A percentile compares a stretch with the other conserved stretches of the same genome.
These are phyloP conservation scores for Pyricularia grisea DNA, from an alignment of 2,329 filamentous ascomycete genomes.

Conservation along the genomic window DNA sequence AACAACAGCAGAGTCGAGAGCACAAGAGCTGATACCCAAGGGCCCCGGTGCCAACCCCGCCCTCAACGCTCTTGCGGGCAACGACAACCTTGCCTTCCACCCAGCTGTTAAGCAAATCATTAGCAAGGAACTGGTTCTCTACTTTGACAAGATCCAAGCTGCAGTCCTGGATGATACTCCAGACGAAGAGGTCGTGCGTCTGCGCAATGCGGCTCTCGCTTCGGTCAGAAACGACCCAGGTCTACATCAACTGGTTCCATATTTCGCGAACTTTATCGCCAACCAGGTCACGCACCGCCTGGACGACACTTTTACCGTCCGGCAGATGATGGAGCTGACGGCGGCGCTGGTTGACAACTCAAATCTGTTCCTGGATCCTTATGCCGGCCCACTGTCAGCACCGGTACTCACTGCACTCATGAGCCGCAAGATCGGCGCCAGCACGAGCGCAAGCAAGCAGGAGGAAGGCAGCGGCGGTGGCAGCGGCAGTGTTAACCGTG, in stretches of 20 bases:
- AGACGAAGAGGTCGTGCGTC: conserved; percentile 61
- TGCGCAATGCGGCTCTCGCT: conserved; percentile 75
- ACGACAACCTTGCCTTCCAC: conserved; percentile 75
- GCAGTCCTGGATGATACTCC: conserved; percentile 83
- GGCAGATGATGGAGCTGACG: conserved; percentile 86
- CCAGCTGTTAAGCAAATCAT: conserved; percentile 93
- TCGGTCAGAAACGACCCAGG: conserved; percentile 84
- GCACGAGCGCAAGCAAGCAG: not conserved
- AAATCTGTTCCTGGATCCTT: conserved; percentile 62
- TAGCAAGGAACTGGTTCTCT: conserved; percentile 90
- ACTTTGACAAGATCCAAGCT: conserved; percentile 90
- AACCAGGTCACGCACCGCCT: conserved; percentile 93
- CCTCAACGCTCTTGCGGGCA: conserved; percentile 72
- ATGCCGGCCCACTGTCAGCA: conserved; percentile 61
- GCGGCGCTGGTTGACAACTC: conserved; percentile 78
- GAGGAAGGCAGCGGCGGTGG: not conserved
- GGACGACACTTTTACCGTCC: conserved; percentile 80
- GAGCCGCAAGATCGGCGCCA: conserved; percentile 66
- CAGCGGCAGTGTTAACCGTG: conserved; percentile 40
- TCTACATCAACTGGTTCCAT: conserved; percentile 89
- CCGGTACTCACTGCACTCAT: conserved; percentile 88
- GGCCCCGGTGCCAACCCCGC: conserved; percentile 81
- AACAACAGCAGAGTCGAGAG: conserved; percentile 71
- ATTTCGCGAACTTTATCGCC: conserved; percentile 91
- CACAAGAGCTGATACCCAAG: conserved; percentile 81